Conservation (phyloP, 139 green algal species). For the Micractinium sp. region DNA sequence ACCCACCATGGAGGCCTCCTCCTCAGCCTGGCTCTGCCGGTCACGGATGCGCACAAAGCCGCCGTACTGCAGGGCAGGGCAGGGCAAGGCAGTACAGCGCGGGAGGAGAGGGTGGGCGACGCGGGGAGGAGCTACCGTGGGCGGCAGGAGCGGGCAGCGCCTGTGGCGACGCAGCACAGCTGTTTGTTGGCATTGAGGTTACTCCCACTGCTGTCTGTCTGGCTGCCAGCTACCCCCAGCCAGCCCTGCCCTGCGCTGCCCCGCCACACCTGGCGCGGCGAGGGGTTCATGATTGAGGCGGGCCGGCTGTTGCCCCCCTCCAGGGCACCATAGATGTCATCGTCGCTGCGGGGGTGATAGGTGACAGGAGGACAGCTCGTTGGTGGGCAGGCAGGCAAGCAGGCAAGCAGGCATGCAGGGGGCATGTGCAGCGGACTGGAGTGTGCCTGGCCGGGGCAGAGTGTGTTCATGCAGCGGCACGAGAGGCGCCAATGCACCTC, state of each 20-base stretch:
- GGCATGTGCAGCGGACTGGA: neutral
- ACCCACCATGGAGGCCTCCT: neutral
- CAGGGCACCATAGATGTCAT: constrained; percentile 33
- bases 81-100: neutral
- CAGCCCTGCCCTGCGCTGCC: neutral
- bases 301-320: neutral
- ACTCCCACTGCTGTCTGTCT: no score
- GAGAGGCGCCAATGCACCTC: neutral
- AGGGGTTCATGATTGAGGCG: constrained; percentile 32
- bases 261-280: constrained; percentile 13
- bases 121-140: neutral
- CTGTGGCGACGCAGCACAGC: neutral
- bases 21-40: neutral
- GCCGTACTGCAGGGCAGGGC: neutral
- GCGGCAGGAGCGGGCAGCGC: neutral
- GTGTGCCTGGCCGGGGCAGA: neutral
- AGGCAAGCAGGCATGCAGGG: neutral
- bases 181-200: no score
- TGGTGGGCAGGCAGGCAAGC: neutral
- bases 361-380: neutral
- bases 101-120: no score
- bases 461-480: no score
- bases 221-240: neutral
- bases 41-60: constrained; percentile 20
- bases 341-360: neutral